These are phyloP conservation scores for Wickerhamiella galacta DNA, from an alignment of 805 yeast genomes.

Conservation along the genomic window DNA sequence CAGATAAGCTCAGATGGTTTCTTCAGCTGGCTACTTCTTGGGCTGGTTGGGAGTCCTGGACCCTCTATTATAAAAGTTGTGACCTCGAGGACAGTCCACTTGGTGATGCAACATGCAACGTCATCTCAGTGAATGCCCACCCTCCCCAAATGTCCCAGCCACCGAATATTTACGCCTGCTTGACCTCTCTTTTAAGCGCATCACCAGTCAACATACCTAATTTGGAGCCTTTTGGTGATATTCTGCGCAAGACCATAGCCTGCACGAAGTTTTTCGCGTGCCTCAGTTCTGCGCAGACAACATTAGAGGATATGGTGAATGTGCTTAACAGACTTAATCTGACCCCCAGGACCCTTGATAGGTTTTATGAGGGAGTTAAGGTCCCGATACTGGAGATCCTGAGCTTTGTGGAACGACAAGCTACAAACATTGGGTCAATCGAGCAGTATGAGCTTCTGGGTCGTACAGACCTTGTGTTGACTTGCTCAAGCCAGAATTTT, in stretches of 20 bases:
- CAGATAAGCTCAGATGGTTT: conserved; percentile 32
- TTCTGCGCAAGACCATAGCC: conserved; percentile 2
- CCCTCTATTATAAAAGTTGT: conserved; percentile 40
- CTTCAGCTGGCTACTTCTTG: conserved; percentile 39
- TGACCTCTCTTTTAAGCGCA: conserved; percentile 15
- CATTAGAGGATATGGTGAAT: conserved; percentile 38
- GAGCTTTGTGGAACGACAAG: too few species aligned
- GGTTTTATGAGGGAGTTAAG: too few species aligned
- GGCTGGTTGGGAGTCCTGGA: conserved; percentile 73
- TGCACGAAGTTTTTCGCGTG: conserved; percentile 3
- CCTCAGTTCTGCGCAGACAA: conserved; percentile 31
- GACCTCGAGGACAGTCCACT: too few species aligned
- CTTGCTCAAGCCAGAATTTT: too few species aligned
- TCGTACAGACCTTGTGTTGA: too few species aligned
- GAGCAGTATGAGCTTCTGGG: conserved; percentile 3
- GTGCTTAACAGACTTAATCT: conserved; percentile 45
- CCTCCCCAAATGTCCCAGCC: too few species aligned
- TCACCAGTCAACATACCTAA: conserved; percentile 1
- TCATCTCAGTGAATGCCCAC: too few species aligned
- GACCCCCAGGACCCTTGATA: conserved; percentile 32
- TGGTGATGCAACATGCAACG: too few species aligned
- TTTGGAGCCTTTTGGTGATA: conserved; percentile 1
- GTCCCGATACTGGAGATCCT: too few species aligned
- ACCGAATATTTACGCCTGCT: conserved; percentile 34
- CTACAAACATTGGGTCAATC: too few species aligned